Evolutionary conservation across 1,284 basidiomycete genomes (phyloP).

Genomic region (Trichosporon asahii): DNA sequence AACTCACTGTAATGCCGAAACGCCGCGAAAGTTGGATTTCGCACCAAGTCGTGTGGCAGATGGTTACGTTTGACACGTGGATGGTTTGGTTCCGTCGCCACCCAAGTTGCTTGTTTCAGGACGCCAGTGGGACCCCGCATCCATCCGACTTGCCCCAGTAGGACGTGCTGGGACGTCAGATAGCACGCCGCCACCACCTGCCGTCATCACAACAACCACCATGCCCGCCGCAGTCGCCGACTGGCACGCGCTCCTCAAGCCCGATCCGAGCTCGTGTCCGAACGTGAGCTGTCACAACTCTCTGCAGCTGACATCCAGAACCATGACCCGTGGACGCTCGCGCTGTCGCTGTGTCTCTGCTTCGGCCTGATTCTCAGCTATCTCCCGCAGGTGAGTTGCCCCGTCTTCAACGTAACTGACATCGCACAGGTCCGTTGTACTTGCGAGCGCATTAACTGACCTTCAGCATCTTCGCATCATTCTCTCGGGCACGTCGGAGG

Average conservation of each 20-base stretch:
- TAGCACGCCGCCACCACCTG: not conserved
- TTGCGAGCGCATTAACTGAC: not conserved
- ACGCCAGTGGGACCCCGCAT: not conserved
- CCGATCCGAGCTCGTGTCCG: slow-evolving; percentile 16
- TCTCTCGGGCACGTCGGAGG: slow-evolving; percentile 70
- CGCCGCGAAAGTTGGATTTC: not conserved
- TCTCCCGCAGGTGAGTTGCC: slow-evolving; percentile 67
- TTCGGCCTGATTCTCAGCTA: slow-evolving; percentile 81
- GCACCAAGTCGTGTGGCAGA: not conserved
- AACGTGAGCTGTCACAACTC: slow-evolving; percentile 21
- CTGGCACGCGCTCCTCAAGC: slow-evolving; percentile 9
- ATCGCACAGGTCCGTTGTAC: not conserved
- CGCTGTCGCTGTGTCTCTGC: slow-evolving; percentile 72
- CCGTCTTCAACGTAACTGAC: slow-evolving; percentile 5
- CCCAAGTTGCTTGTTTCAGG: not conserved
- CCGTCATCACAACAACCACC: not conserved
- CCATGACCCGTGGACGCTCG: slow-evolving; percentile 53
- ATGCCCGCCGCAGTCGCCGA: not conserved
- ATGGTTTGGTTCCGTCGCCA: not conserved
- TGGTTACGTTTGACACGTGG: not conserved
- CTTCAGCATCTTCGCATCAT: slow-evolving; percentile 38
- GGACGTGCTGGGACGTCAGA: not conserved
- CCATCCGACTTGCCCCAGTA: not conserved
- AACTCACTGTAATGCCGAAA: not conserved
- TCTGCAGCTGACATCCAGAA: slow-evolving; percentile 14